phyloP scores from a whole-genome alignment of 2,329 filamentous ascomycete species.

The Trichoderma koningiopsis region DNA sequence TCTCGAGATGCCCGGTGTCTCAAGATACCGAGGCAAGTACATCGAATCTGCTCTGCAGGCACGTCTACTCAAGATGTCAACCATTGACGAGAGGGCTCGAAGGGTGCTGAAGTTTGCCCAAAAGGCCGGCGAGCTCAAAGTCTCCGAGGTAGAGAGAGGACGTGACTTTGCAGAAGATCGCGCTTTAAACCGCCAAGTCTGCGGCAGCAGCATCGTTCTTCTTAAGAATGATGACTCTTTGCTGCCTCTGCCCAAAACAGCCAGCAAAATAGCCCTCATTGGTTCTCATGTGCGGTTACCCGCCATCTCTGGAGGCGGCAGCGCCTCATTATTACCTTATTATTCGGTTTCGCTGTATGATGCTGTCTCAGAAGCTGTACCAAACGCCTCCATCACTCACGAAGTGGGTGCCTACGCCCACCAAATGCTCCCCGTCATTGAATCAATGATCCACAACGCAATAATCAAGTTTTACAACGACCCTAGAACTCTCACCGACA shows the following conservation, averaged over 20 bases:
- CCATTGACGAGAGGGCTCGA: constrained; percentile 10
- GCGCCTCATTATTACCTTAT: constrained; percentile 5
- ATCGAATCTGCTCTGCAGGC: constrained; percentile 10
- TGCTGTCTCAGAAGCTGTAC: not conserved
- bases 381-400: constrained; percentile 5
- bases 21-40: constrained; percentile 10
- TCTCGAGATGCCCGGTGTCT: constrained; percentile 15
- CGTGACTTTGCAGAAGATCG: constrained; percentile 5
- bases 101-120: not conserved
- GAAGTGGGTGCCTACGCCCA: constrained; percentile 12
- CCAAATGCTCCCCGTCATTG: constrained; percentile 9
- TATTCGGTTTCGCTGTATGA: constrained; percentile 3
- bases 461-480: constrained; percentile 15
- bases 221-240: constrained; percentile 1
- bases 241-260: not conserved
- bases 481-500: not conserved
- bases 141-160: constrained; percentile 3
- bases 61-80: not conserved
- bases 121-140: constrained; percentile 1
- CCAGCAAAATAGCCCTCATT: not conserved
- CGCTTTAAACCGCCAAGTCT: not conserved
- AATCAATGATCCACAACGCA: not conserved
- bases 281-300: constrained; percentile 4
- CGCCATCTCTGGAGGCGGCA: constrained; percentile 1
- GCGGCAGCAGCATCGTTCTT: constrained; percentile 4